These are phyloP conservation scores for Penicillium sp. DNA, from an alignment of 2,329 filamentous ascomycete genomes.

Conservation along the genomic window DNA sequence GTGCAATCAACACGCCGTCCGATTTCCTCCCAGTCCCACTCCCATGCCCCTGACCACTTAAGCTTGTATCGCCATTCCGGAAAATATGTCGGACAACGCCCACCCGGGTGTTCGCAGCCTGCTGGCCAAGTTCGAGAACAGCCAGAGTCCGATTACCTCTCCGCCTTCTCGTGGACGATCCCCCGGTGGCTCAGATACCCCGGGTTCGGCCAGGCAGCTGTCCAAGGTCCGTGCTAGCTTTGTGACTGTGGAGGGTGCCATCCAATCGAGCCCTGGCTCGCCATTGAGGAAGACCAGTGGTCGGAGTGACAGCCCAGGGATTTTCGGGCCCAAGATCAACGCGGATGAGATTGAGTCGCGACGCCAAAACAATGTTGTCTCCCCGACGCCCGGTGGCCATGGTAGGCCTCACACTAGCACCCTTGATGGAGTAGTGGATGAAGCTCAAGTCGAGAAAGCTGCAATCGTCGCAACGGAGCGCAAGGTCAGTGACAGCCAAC, in stretches of 20 bases:
- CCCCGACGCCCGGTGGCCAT: constrained; percentile 32
- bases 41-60: constrained; percentile 24
- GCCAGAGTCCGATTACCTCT: constrained; percentile 61
- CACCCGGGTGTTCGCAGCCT: constrained; percentile 68
- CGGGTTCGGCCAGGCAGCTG: constrained; percentile 59
- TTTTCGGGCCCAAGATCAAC: constrained; percentile 38
- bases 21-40: constrained; percentile 12
- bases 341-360: constrained; percentile 37
- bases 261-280: constrained; percentile 47
- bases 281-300: constrained; percentile 49
- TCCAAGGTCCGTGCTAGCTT: constrained; percentile 78
- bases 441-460: constrained; percentile 9
- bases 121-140: constrained; percentile 79
- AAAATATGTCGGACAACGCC: constrained; percentile 29
- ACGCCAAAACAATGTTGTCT: constrained; percentile 33
- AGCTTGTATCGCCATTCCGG: constrained; percentile 2
- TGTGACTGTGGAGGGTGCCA: constrained; percentile 66
- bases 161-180: constrained; percentile 72
- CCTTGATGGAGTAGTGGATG: constrained; percentile 23
- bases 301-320: constrained; percentile 37
- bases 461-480: constrained; percentile 9
- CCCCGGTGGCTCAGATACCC: constrained; percentile 55
- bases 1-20: constrained; percentile 13
- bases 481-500: constrained; percentile 15
- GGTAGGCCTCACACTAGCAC: constrained; percentile 24